Evolutionary conservation across 805 yeast genomes (phyloP).

Genomic region (Starmerella sp.): DNA sequence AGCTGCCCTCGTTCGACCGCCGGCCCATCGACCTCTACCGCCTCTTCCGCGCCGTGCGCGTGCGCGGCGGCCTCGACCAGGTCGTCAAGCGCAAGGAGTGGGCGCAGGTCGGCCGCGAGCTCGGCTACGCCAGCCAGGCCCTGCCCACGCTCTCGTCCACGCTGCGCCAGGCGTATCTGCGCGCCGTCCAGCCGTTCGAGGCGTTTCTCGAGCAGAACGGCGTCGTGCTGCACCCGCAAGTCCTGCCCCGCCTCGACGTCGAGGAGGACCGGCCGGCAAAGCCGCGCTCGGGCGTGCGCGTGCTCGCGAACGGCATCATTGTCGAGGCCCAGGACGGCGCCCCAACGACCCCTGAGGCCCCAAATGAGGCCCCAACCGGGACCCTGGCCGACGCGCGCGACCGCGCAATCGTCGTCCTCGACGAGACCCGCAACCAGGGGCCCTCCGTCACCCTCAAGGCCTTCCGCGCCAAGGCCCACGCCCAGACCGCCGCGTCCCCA

Average conservation of each 20-base stretch:
- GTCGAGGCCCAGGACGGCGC: background rate
- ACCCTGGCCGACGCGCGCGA: background rate
- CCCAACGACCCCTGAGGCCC: too few relatives aligned
- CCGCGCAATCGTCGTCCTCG: background rate
- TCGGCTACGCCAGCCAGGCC: conserved; percentile 56
- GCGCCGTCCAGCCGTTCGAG: conserved; percentile 11
- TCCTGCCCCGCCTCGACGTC: conserved; percentile 7
- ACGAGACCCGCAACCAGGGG: background rate
- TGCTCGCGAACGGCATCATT: conserved; percentile 8
- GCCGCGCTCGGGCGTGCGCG: background rate
- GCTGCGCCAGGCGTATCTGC: conserved; percentile 9
- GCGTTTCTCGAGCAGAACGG: conserved; percentile 5
- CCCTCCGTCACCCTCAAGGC: background rate
- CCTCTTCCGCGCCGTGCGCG: conserved; percentile 44
- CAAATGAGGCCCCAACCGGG: too few relatives aligned
- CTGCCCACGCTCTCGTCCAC: conserved; percentile 13
- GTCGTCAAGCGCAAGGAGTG: conserved; percentile 61
- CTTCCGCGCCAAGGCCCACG: background rate
- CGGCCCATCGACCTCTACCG: conserved; percentile 54
- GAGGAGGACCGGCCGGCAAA: conserved; percentile 2
- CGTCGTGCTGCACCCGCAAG: background rate
- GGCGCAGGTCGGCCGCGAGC: conserved; percentile 74
- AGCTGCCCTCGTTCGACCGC: conserved; percentile 54
- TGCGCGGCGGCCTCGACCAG: conserved; percentile 54
- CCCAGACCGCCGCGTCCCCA: background rate